Evolutionary conservation across 768 basidiomycete species (phyloP), one percentile per base, ranked within the genome.

Genomic region (Rhizopogon roseolus): DNA sequence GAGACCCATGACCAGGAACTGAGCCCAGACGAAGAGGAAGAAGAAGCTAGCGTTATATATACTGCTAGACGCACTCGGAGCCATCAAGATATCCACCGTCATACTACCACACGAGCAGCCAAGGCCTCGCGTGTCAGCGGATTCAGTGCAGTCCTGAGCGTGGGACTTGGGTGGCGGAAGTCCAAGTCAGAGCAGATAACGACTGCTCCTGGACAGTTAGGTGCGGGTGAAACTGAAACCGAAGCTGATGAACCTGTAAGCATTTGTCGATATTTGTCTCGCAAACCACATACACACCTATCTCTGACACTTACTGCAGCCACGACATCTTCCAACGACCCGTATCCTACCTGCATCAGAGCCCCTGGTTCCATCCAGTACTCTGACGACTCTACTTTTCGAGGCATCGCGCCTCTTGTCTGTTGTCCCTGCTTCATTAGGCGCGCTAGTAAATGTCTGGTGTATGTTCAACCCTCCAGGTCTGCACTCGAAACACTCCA

Each of bases 151-250:
- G 44, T 66, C 45, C 52, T 70, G 56, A 67, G 64, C 41, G 57
- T 60, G 37, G 57, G 66, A 5, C 25, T 68, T 19, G 59, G 65
- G 6, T 64, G 66, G 52, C 68, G 73, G 25, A 72, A 70, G 28
- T 65, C 73, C 49, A 81, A 76, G 62, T 67, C 66, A 34, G 52
- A 55, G 1, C 67, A 68, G 54, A 88, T 89, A 61, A 85, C 80
- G n/a, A 89, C 87, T 0, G 73, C 80, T 0, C 81, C 79, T 16
- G 85, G 78, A 3, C 72, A 73, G 52, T 62, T 71, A 39, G 82
- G 87, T 56, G 86, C 85, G 27, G 86, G 86, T 6, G 88, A 90
- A 69, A 89, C 88, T 0, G 88, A 90, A 64, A 89, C 88, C 0
- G 88, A 90, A 63, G 75, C 80, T 11, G 88, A 90, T 60, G 88